phyloP scores from a whole-genome alignment of 495 filamentous ascomycete genomes.

The Tuber aestivum region DNA sequence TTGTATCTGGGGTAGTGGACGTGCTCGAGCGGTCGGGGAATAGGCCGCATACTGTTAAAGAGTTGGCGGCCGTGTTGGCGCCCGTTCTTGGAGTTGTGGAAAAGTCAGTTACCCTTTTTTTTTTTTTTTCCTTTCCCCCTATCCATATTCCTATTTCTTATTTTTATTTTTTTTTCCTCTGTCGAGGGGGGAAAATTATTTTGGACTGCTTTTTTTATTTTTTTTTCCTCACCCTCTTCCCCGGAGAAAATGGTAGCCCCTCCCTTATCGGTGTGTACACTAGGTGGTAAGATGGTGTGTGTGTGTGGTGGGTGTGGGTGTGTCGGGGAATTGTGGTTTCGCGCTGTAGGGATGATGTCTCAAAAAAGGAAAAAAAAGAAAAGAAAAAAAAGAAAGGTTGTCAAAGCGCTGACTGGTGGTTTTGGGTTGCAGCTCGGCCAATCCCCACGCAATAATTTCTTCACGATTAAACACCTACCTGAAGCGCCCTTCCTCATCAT shows the following conservation, averaged over 20 bases:
- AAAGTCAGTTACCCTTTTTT: conserved; percentile 59
- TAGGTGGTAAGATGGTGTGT: not conserved
- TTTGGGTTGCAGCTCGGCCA: conserved; percentile 68
- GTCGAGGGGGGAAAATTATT: not conserved
- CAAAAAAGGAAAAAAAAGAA: not conserved
- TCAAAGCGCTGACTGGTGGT: conserved; percentile 24
- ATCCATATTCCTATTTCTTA: not conserved
- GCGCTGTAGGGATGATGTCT: conserved; percentile 1
- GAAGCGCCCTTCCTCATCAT: conserved; percentile 56
- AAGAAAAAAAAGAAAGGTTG: not conserved
- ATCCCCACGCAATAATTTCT: conserved; percentile 89
- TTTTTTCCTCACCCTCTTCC: too few relatives aligned
- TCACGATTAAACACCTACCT: conserved; percentile 84
- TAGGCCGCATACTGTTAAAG: conserved; percentile 87
- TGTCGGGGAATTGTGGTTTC: conserved; percentile 4
- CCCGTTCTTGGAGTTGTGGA: conserved; percentile 74
- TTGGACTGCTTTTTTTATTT: conserved; percentile 5
- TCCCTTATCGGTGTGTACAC: conserved; percentile 1
- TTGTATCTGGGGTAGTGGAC: conserved; percentile 84
- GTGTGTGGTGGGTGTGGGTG: conserved; percentile 24
- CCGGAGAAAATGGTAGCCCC: conserved; percentile 3
- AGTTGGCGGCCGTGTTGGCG: conserved; percentile 75
- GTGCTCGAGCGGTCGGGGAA: conserved; percentile 90
- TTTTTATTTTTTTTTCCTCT: not conserved
- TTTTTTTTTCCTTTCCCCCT: conserved; percentile 5